phyloP scores from a whole-genome alignment of 2,329 filamentous ascomycete genomes.

The Nannizziopsis barbatae region DNA sequence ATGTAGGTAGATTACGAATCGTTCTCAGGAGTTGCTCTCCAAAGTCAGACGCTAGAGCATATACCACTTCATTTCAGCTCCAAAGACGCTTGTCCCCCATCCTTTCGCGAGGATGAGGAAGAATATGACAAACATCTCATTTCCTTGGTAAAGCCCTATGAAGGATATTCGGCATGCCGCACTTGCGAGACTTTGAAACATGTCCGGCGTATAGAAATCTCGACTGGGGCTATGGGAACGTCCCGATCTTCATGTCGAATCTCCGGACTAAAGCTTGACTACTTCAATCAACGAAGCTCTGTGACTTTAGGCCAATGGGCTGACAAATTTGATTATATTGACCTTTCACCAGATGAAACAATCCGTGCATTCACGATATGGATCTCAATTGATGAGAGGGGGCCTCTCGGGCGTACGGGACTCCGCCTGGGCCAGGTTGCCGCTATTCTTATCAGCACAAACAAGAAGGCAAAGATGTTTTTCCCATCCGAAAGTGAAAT shows the following conservation, averaged over 20 bases:
- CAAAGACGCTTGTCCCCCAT: too few relatives aligned
- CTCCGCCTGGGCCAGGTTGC: too few relatives aligned
- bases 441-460: too few relatives aligned
- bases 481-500: too few relatives aligned
- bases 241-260: conserved; percentile 1
- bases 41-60: neutral
- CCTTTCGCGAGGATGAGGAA: neutral
- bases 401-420: too few relatives aligned
- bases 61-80: too few relatives aligned
- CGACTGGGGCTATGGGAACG: neutral
- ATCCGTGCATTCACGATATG: conserved; percentile 5
- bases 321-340: conserved; percentile 6
- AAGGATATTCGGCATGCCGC: neutral
- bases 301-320: conserved; percentile 11
- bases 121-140: conserved; percentile 6
- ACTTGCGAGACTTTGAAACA: conserved; percentile 7
- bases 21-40: too few relatives aligned
- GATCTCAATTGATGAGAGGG: neutral
- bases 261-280: conserved; percentile 10
- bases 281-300: conserved; percentile 3
- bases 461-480: too few relatives aligned
- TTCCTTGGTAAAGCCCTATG: neutral
- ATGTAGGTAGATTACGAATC: too few relatives aligned
- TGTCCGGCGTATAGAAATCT: conserved; percentile 6
- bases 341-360: neutral